Percentiles rank a stretch among this genome's conserved stretches.
Conservation (phyloP, 2,329 filamentous ascomycete species). For the Ceratocystis huliohia region DNA sequence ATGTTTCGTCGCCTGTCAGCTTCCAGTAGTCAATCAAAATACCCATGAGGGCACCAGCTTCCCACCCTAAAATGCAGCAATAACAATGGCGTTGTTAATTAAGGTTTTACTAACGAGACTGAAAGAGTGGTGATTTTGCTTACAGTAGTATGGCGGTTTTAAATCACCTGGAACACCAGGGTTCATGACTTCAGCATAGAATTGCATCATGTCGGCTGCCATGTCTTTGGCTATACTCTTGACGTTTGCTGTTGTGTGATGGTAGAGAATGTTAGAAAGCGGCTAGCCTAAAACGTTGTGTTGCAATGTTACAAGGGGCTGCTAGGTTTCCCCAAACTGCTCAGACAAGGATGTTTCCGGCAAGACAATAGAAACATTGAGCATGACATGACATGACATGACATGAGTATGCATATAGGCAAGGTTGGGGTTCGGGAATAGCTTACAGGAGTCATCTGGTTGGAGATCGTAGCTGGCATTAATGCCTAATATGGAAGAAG, state of each 20-base stretch:
- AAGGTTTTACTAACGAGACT: neutral
- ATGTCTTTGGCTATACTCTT: constrained; percentile 38
- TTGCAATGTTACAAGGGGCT: constrained; percentile 4
- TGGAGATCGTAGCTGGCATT: constrained; percentile 29
- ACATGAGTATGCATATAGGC: neutral
- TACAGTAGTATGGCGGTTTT: constrained; percentile 20
- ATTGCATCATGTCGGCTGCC: constrained; percentile 37
- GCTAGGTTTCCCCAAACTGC: neutral
- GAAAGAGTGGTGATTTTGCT: neutral
- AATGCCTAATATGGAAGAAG: constrained; percentile 23
- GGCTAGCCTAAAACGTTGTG: neutral
- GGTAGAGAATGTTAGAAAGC: constrained; percentile 8
- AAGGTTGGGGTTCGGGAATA: neutral
- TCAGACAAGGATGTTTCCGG: neutral
- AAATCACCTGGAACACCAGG: constrained; percentile 26
- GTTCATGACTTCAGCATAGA: constrained; percentile 26
- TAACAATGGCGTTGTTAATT: constrained; percentile 25
- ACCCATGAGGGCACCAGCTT: constrained; percentile 58
- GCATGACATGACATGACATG: neutral
- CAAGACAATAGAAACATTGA: neutral
- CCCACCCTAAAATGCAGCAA: constrained; percentile 46
- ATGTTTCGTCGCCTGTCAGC: constrained; percentile 60
- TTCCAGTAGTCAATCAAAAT: constrained; percentile 74
- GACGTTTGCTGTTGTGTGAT: constrained; percentile 34
- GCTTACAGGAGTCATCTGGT: constrained; percentile 24